These are phyloP conservation scores for Chloropicon primus DNA, from an alignment of 139 green algal species.

Conservation along the genomic window DNA sequence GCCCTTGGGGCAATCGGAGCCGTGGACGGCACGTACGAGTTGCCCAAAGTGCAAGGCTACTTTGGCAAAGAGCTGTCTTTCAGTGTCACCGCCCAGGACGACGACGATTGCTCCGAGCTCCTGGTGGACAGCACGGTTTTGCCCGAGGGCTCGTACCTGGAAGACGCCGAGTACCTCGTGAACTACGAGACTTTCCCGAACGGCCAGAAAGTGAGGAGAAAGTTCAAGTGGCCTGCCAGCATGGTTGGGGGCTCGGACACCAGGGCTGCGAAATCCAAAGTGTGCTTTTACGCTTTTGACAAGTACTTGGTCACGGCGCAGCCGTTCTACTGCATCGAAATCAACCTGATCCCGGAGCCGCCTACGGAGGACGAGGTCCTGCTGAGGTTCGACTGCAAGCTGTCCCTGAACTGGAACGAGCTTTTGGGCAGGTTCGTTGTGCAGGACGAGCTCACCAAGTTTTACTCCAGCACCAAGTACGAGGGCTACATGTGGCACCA, in stretches of 20 bases:
- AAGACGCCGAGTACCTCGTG: conserved; percentile 7
- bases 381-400: neutral
- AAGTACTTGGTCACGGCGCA: conserved; percentile 6
- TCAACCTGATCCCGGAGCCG: conserved; percentile 1
- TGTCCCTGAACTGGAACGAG: neutral
- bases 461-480: conserved; percentile 2
- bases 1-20: neutral
- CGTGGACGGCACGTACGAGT: neutral
- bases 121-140: conserved; percentile 10
- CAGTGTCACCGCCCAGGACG: conserved; percentile 11
- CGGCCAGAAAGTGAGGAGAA: conserved; percentile 2
- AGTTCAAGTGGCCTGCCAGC: conserved; percentile 10
- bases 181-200: conserved; percentile 4
- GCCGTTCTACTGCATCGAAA: conserved; percentile 14
- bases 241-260: neutral
- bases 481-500: conserved; percentile 22
- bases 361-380: neutral
- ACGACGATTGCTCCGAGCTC: conserved; percentile 21
- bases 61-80: conserved; percentile 11
- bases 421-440: neutral
- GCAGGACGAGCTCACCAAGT: neutral
- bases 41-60: neutral
- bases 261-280: neutral
- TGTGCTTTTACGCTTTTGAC: conserved; percentile 17
- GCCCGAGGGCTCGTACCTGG: conserved; percentile 11